Percentiles rank a stretch among this genome's conserved stretches.
Conservation (phyloP, 306 rosid genomes). For the Trifolium dubium region DNA sequence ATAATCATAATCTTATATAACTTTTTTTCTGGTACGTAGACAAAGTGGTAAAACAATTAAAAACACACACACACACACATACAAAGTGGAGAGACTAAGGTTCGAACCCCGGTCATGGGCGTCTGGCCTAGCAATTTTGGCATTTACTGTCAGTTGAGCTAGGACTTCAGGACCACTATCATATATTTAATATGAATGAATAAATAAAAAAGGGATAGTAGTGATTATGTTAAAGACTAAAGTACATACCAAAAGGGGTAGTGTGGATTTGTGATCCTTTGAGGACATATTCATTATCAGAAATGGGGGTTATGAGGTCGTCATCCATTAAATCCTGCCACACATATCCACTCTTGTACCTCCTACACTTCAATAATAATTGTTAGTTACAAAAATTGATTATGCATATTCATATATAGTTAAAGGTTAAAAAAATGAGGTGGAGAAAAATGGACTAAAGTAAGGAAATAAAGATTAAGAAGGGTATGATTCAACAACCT, state of each 20-base stretch:
- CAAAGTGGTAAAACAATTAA: too few relatives aligned
- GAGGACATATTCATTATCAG: constrained; percentile 88
- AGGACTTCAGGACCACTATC: too few relatives aligned
- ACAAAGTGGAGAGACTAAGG: too few relatives aligned
- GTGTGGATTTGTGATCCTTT: constrained; percentile 79
- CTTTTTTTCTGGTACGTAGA: too few relatives aligned
- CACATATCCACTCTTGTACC: constrained; percentile 86
- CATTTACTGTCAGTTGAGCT: too few relatives aligned
- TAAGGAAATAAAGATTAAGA: constrained; percentile 2
- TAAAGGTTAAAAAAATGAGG: constrained; percentile 18
- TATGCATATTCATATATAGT: constrained; percentile 1
- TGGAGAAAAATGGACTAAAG: constrained; percentile 28
- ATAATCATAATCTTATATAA: too few relatives aligned
- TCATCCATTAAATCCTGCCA: constrained; percentile 93
- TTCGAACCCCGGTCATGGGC: too few relatives aligned
- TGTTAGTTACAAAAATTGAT: constrained; percentile 46
- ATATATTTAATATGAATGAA: neutral
- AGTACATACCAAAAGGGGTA: constrained; percentile 49
- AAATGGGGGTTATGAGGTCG: constrained; percentile 82
- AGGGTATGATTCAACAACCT: constrained; percentile 54
- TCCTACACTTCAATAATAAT: constrained; percentile 57
- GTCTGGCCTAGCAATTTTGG: too few relatives aligned
- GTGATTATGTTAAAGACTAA: constrained; percentile 11
- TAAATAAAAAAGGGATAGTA: constrained; percentile 17
- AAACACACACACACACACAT: too few relatives aligned